Conservation (phyloP, 306 rosid genomes). For the Quillaja saponaria region DNA sequence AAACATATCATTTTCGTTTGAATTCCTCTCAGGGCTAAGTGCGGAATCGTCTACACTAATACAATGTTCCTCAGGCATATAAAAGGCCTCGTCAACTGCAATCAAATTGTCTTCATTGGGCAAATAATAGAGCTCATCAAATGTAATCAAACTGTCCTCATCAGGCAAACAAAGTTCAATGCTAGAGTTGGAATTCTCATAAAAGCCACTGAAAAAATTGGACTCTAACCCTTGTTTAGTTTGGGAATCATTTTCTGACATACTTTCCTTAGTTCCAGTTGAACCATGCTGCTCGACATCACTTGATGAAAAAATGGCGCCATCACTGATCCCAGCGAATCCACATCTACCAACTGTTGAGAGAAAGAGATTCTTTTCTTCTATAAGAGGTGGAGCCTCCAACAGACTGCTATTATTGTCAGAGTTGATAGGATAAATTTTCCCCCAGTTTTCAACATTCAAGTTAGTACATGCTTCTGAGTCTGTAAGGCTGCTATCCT, state of each 20-base stretch:
- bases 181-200: slow-evolving; percentile 30
- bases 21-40: slow-evolving; percentile 27
- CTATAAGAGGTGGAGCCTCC: slow-evolving; percentile 22
- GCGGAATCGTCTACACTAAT: slow-evolving; percentile 33
- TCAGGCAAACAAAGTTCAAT: slow-evolving; percentile 48
- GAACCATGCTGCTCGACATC: slow-evolving; percentile 16
- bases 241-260: slow-evolving; percentile 21
- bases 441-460: slow-evolving; percentile 6
- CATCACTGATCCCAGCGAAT: slow-evolving; percentile 18
- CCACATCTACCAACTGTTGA: slow-evolving; percentile 25
- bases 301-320: slow-evolving; percentile 16
- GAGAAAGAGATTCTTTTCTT: slow-evolving; percentile 13
- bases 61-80: slow-evolving; percentile 16
- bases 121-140: slow-evolving; percentile 35
- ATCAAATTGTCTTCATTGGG: slow-evolving; percentile 61
- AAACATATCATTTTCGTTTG: slow-evolving; percentile 24
- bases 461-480: slow-evolving; percentile 22
- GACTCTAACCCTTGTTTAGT: slow-evolving; percentile 26
- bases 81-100: slow-evolving; percentile 41
- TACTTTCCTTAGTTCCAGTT: slow-evolving; percentile 20
- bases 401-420: neutral
- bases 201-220: slow-evolving; percentile 23
- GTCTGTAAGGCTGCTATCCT: slow-evolving; percentile 1
- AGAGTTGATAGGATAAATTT: slow-evolving; percentile 5
- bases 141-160: slow-evolving; percentile 57